A percentile compares a stretch with the other conserved stretches of the same genome.
Conservation (phyloP, 805 yeast species). For the Lipomyces japonicus region DNA sequence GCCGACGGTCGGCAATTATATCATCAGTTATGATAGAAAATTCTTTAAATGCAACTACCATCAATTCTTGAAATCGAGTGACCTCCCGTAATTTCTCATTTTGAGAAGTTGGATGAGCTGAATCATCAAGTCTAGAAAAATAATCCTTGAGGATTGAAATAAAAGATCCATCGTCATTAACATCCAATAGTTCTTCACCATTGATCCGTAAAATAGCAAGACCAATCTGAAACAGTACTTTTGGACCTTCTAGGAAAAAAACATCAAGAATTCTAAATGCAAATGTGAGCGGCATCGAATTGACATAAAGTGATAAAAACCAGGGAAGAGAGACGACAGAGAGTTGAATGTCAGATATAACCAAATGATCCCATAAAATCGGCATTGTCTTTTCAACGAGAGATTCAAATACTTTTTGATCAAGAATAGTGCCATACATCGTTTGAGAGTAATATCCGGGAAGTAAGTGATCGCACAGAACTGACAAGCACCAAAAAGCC, state of each 20-base stretch:
- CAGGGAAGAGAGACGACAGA: conserved; percentile 93
- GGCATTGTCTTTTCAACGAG: conserved; percentile 90
- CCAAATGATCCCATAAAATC: conserved; percentile 75
- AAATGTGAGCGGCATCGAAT: conserved; percentile 89
- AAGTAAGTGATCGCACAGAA: conserved; percentile 74
- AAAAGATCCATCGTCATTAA: conserved; percentile 90
- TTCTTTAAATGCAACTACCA: conserved; percentile 90
- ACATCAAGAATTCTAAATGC: conserved; percentile 91
- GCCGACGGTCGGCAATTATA: conserved; percentile 63
- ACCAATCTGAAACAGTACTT: conserved; percentile 86
- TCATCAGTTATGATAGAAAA: conserved; percentile 77
- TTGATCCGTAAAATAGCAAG: conserved; percentile 84
- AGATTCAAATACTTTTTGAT: conserved; percentile 89
- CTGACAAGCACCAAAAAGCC: conserved; percentile 87
- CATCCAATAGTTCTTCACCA: conserved; percentile 73
- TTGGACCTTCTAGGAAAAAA: conserved; percentile 84
- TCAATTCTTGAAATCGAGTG: conserved; percentile 81
- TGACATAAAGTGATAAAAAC: conserved; percentile 86
- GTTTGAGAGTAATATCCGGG: conserved; percentile 97
- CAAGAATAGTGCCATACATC: conserved; percentile 94
- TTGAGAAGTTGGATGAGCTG: conserved; percentile 69
- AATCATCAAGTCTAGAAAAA: conserved; percentile 64
- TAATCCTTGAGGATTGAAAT: conserved; percentile 79
- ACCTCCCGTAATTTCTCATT: conserved; percentile 61
- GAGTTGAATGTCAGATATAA: conserved; percentile 76